These are phyloP conservation scores for Penicillium griseofulvum DNA, from an alignment of 2,329 filamentous ascomycete species.

Conservation along the genomic window DNA sequence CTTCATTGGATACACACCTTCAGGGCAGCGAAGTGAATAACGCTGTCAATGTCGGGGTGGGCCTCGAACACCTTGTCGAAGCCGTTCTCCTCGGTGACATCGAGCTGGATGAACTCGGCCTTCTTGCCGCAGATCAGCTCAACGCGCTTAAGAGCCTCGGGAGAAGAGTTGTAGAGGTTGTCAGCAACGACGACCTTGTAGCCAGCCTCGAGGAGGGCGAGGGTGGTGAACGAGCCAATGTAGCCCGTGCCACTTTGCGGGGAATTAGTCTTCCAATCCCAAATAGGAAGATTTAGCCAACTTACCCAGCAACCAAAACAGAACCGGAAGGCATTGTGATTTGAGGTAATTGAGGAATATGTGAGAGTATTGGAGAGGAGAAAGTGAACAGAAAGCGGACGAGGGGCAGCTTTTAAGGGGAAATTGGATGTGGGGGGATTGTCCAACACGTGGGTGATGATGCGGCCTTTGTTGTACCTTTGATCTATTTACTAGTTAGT, in stretches of 20 bases:
- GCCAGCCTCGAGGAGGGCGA: constrained; percentile 86
- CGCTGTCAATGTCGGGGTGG: constrained; percentile 92
- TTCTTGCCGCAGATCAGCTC: constrained; percentile 89
- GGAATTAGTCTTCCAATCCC: constrained; percentile 22
- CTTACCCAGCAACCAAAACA: constrained; percentile 89
- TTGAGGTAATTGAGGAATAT: background rate
- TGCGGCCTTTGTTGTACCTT: constrained; percentile 6
- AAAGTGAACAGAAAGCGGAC: constrained; percentile 5
- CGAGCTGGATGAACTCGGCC: constrained; percentile 77
- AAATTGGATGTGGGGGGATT: constrained; percentile 5
- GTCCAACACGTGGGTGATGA: constrained; percentile 5
- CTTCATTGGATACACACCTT: constrained; percentile 59
- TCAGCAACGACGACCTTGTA: constrained; percentile 97
- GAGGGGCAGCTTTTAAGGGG: constrained; percentile 18
- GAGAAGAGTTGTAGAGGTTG: constrained; percentile 94
- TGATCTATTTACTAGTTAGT: background rate
- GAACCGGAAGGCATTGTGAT: constrained; percentile 73
- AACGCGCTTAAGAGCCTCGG: constrained; percentile 89
- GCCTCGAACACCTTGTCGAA: constrained; percentile 84
- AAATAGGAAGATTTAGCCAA: constrained; percentile 19
- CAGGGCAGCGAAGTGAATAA: constrained; percentile 96
- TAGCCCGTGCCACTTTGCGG: constrained; percentile 80
- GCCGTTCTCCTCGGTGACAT: constrained; percentile 80
- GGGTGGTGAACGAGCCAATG: constrained; percentile 95
- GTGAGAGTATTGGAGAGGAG: background rate